phyloP scores from a whole-genome alignment of 129 eudicot genomes.

The Arctium minus region DNA sequence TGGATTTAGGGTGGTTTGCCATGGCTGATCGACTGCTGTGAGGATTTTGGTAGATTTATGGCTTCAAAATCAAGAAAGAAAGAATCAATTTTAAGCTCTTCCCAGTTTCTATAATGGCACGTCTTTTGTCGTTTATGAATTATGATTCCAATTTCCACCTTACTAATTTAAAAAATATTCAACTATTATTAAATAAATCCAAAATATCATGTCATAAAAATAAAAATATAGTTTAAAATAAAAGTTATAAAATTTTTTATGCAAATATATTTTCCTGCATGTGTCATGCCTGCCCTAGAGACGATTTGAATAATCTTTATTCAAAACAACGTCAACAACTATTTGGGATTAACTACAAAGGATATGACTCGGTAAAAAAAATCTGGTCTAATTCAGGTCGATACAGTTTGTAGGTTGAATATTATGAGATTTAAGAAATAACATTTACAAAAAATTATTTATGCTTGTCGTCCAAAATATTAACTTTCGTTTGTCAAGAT shows the following conservation, averaged over 20 bases:
- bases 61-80: background rate
- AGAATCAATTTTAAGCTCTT: background rate
- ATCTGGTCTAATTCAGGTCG: too few species aligned
- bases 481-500: too few species aligned
- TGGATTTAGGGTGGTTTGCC: slow-evolving; percentile 21
- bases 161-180: too few species aligned
- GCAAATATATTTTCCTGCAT: background rate
- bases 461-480: too few species aligned
- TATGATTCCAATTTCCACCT: background rate
- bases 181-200: background rate
- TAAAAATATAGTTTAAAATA: too few species aligned
- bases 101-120: background rate
- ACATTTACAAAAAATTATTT: too few species aligned
- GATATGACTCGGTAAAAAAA: too few species aligned
- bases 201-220: too few species aligned
- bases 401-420: too few species aligned
- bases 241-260: too few species aligned
- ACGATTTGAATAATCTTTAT: background rate
- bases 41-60: background rate
- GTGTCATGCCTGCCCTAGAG: background rate
- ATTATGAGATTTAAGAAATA: too few species aligned
- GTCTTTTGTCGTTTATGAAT: background rate
- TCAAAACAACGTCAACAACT: too few species aligned
- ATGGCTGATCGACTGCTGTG: slow-evolving; percentile 11
- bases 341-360: background rate